phyloP scores from a whole-genome alignment of 169 alveolate genomes.

The Cryptosporidium parvum region DNA sequence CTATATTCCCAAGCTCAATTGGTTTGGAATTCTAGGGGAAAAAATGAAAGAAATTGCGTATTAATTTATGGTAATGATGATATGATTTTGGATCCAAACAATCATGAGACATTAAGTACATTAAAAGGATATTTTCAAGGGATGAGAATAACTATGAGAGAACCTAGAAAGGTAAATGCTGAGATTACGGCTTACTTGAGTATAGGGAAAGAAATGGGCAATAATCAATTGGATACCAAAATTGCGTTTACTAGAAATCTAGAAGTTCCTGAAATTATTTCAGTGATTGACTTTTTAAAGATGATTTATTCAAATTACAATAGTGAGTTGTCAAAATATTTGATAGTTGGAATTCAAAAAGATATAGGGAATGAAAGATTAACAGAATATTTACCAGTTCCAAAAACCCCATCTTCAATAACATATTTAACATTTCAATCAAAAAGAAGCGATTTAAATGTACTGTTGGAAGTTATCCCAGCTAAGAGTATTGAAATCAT shows the following conservation, averaged over 20 bases:
- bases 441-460: background rate
- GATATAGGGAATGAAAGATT: slow-evolving; percentile 6
- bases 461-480: slow-evolving; percentile 24
- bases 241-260: background rate
- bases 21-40: slow-evolving; percentile 27
- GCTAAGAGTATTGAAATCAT: slow-evolving; percentile 30
- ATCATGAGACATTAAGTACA: slow-evolving; percentile 17
- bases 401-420: slow-evolving; percentile 50
- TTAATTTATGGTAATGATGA: background rate
- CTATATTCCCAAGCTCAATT: slow-evolving; percentile 59
- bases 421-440: slow-evolving; percentile 47
- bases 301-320: background rate
- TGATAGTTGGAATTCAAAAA: slow-evolving; percentile 43
- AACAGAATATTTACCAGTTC: slow-evolving; percentile 32
- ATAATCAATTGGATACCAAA: background rate
- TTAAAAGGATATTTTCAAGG: background rate
- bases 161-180: background rate
- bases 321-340: slow-evolving; percentile 17
- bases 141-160: background rate
- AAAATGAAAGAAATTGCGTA: background rate
- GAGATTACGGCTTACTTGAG: background rate
- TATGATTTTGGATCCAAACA: slow-evolving; percentile 21
- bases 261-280: slow-evolving; percentile 53
- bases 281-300: slow-evolving; percentile 21
- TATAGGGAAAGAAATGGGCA: background rate